phyloP scores from a whole-genome alignment of 345 rosid genomes.

The Geranium rotundifolium region DNA sequence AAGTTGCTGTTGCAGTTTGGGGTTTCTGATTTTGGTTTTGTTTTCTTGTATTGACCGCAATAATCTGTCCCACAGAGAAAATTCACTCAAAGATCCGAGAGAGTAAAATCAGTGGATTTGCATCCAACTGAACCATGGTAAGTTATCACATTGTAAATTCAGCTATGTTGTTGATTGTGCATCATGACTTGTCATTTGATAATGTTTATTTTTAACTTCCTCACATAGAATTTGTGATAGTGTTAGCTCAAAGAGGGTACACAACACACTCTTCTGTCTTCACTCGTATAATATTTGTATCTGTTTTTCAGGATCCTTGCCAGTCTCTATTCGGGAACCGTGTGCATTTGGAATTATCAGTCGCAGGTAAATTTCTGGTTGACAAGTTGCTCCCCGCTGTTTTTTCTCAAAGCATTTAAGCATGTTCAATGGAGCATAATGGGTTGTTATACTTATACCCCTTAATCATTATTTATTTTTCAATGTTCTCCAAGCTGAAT shows the following conservation, averaged over 20 bases:
- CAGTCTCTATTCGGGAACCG: constrained; percentile 58
- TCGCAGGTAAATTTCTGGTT: constrained; percentile 6
- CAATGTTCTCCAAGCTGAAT: background rate
- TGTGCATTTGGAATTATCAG: constrained; percentile 72
- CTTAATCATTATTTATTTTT: background rate
- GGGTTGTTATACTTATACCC: background rate
- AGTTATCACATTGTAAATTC: background rate
- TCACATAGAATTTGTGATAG: background rate
- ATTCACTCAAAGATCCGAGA: constrained; percentile 44
- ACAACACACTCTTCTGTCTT: no score
- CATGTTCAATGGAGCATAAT: background rate
- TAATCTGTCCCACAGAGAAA: constrained; percentile 28
- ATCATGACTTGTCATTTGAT: background rate
- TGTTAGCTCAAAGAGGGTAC: background rate
- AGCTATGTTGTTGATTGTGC: background rate
- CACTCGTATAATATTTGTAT: background rate
- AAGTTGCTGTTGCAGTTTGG: background rate
- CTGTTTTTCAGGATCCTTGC: constrained; percentile 45
- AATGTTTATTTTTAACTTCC: background rate
- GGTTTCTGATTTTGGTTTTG: background rate
- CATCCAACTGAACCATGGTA: constrained; percentile 80
- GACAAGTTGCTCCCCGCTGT: no score
- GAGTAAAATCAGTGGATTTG: constrained; percentile 63
- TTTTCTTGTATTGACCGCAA: background rate
- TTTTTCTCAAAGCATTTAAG: background rate